Percentiles rank a stretch among this genome's conserved stretches.
phyloP scores from a whole-genome alignment of 2,329 filamentous ascomycete species.

The Penicillium occitanis region DNA sequence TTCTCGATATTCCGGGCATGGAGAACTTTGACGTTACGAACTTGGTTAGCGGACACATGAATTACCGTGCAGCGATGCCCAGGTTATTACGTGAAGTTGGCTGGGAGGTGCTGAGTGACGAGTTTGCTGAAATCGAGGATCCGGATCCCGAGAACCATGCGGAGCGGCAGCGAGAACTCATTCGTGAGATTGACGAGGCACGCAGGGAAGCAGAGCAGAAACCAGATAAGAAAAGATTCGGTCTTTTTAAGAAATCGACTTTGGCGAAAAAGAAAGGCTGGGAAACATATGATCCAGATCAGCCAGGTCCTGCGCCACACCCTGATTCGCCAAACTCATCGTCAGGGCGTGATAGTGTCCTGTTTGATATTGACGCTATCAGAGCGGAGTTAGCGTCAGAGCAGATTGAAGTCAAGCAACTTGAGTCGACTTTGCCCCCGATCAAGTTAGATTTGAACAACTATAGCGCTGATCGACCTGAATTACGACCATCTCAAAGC shows the following conservation, averaged over 20 bases:
- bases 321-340: slow-evolving; percentile 30
- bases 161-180: slow-evolving; percentile 83
- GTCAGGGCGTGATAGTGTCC: slow-evolving; percentile 53
- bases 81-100: slow-evolving; percentile 80
- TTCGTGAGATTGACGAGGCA: slow-evolving; percentile 95
- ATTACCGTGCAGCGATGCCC: slow-evolving; percentile 91
- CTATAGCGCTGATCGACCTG: slow-evolving; percentile 27
- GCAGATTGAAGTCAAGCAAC: slow-evolving; percentile 69
- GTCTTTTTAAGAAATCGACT: slow-evolving; percentile 78
- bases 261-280: slow-evolving; percentile 76
- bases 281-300: slow-evolving; percentile 83
- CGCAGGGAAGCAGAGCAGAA: slow-evolving; percentile 81
- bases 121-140: slow-evolving; percentile 95
- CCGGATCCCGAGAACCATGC: slow-evolving; percentile 92
- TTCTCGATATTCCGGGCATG: slow-evolving; percentile 73
- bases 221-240: slow-evolving; percentile 68
- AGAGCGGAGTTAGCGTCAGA: slow-evolving; percentile 77
- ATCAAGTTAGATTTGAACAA: slow-evolving; percentile 71
- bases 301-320: slow-evolving; percentile 33
- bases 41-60: slow-evolving; percentile 88
- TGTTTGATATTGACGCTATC: slow-evolving; percentile 96
- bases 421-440: slow-evolving; percentile 83
- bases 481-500: slow-evolving; percentile 43
- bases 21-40: slow-evolving; percentile 90
- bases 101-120: slow-evolving; percentile 87